Evolutionary conservation across 371 early-diverging fungal genomes (phyloP), one percentile per base, ranked within the genome.

Genomic region (Circinella umbellata): DNA sequence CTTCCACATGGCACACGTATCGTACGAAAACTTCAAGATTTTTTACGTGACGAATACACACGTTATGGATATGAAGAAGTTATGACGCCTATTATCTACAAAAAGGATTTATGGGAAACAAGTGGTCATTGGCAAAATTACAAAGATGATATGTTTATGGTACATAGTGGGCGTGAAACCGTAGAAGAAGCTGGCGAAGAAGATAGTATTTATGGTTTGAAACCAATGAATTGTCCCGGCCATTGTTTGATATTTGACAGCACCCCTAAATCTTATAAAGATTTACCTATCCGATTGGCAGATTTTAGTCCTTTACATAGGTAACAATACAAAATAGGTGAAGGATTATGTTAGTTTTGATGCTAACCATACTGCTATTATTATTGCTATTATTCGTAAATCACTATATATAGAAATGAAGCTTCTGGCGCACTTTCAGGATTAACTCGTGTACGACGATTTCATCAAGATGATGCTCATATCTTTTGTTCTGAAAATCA

Each of bases 221-320:
- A 99, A 74, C 98, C 99, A 11, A 99, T 99, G 99, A 99, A 99
- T 76, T 99, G 99, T 69, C 99, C 99, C 42, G 98, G 96, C 9
- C 99, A 99, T 73, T 98, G 98, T 78, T 72, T 99, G 64, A 88
- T 99, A 63, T 99, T 95, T 78, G 91, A 89, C 68, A 90, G 90
- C 77, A 85, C 89, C 6, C 90, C 89, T 15, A 88, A 92, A 20
- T 96, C 96, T 0, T 99, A 96, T 73, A 88, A 94, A 65, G 97
- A 99, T 72, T 80, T 99, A 61, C 99, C 99, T 6, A 82, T 97
- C 34, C 89, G 98, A 35, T 78, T 94, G 46, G 98, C 98, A 4
- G 99, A 99, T 76, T 98, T 99, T 76, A 94, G 97, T 73, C 96
- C 96, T 10, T 85, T 99, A 13, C 98, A 98, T 73, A 76, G 98